A percentile compares a stretch with the other conserved stretches of the same genome.
These are phyloP conservation scores for Dactylis glomerata DNA, from an alignment of 176 grass and related monocot genomes.

Conservation along the genomic window DNA sequence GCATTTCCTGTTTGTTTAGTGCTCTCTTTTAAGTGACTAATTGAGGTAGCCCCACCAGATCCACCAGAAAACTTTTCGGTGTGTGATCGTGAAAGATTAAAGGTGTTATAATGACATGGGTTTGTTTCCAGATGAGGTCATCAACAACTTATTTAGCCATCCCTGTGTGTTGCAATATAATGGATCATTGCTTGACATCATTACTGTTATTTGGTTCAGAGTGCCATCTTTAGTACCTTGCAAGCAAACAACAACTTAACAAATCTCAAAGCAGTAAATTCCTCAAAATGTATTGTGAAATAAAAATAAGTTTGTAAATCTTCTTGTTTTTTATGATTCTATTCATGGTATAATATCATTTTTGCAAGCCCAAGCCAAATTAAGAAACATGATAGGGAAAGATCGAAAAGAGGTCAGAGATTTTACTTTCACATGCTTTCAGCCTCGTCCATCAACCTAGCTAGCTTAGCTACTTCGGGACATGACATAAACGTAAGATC, in stretches of 20 bases:
- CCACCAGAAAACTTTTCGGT: neutral
- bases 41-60: constrained; percentile 22
- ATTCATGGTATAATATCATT: too few species aligned
- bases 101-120: neutral
- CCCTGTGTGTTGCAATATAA: neutral
- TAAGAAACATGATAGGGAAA: neutral
- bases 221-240: neutral
- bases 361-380: neutral
- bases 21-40: neutral
- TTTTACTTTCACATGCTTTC: neutral
- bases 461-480: neutral
- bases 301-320: too few species aligned
- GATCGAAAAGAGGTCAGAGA: neutral
- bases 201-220: neutral
- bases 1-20: neutral
- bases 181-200: neutral
- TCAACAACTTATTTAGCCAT: neutral
- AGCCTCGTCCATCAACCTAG: neutral
- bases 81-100: neutral
- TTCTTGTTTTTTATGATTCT: too few species aligned
- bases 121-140: neutral
- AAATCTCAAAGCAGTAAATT: neutral
- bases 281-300: too few species aligned
- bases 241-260: neutral
- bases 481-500: neutral